These are phyloP conservation scores for Nepenthes alata DNA, from an alignment of 179 eudicot genomes.

Conservation along the genomic window DNA sequence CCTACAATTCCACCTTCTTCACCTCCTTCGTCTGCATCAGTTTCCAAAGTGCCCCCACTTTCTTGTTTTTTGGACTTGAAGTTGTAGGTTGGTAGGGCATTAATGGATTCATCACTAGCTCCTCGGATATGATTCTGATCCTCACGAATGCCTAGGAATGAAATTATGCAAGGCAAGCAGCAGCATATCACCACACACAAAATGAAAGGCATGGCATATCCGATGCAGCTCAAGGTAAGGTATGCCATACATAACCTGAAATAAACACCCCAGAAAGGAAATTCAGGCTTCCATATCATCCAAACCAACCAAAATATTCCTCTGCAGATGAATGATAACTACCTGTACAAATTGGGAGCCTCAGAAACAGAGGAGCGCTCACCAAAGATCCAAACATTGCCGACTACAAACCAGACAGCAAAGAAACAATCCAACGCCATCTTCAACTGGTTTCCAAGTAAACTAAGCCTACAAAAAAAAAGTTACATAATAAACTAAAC, in stretches of 20 bases:
- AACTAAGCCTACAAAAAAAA: constrained; percentile 32
- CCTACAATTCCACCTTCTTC: constrained; percentile 61
- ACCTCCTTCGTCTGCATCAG: constrained; percentile 17
- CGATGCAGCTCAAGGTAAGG: constrained; percentile 65
- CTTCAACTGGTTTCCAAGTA: constrained; percentile 54
- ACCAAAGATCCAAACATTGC: constrained; percentile 89
- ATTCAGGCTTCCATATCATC: constrained; percentile 3
- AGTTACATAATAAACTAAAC: background rate
- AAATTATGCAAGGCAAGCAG: constrained; percentile 77
- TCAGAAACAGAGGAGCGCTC: constrained; percentile 66
- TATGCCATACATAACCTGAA: constrained; percentile 72
- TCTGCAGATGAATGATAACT: constrained; percentile 2
- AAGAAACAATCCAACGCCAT: constrained; percentile 85
- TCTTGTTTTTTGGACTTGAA: constrained; percentile 48
- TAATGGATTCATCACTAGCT: constrained; percentile 64
- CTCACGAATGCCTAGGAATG: constrained; percentile 63
- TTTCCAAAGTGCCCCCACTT: constrained; percentile 18
- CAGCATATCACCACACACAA: constrained; percentile 78
- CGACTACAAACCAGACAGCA: constrained; percentile 88
- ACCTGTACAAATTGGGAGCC: constrained; percentile 88
- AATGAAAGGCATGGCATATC: constrained; percentile 86
- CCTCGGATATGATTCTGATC: constrained; percentile 58
- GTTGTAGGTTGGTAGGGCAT: constrained; percentile 57
- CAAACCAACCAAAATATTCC: background rate
- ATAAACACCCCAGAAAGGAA: background rate